Evolutionary conservation across 805 yeast species (phyloP).

Genomic region (Brettanomyces bruxellensis): DNA sequence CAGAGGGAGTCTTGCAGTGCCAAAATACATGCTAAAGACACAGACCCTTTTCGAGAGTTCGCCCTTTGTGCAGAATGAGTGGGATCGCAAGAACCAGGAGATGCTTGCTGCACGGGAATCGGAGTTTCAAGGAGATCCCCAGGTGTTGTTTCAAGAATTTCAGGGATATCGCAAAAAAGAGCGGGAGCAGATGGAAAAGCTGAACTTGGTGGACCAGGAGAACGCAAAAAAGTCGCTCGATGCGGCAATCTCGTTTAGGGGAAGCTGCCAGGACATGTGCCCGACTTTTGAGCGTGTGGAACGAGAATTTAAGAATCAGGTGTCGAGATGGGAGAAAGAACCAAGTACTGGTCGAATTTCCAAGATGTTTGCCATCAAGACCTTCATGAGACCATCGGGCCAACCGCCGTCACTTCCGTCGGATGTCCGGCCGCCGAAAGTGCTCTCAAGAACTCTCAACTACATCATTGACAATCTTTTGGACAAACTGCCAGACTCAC

Average conservation of each 20-base stretch:
- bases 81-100: conserved; percentile 73
- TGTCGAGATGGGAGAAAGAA: conserved; percentile 67
- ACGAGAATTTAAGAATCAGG: conserved; percentile 80
- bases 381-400: conserved; percentile 95
- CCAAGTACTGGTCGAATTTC: conserved; percentile 51
- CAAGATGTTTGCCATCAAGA: conserved; percentile 63
- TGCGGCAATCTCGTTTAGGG: conserved; percentile 82
- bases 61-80: conserved; percentile 32
- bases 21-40: conserved; percentile 25
- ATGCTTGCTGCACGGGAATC: conserved; percentile 46
- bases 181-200: conserved; percentile 65
- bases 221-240: conserved; percentile 72
- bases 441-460: conserved; percentile 56
- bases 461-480: conserved; percentile 61
- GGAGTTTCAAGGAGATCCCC: conserved; percentile 40
- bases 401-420: conserved; percentile 97
- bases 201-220: conserved; percentile 82
- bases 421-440: conserved; percentile 89
- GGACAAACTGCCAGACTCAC: conserved; percentile 68
- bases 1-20: conserved; percentile 13
- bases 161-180: conserved; percentile 69
- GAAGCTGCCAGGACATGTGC: conserved; percentile 91
- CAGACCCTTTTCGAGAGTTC: conserved; percentile 27
- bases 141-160: conserved; percentile 65
- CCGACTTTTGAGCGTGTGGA: conserved; percentile 88